These are phyloP conservation scores for Phytophthora agathidicida DNA, from an alignment of 352 stramenopile species.

Conservation along the genomic window DNA sequence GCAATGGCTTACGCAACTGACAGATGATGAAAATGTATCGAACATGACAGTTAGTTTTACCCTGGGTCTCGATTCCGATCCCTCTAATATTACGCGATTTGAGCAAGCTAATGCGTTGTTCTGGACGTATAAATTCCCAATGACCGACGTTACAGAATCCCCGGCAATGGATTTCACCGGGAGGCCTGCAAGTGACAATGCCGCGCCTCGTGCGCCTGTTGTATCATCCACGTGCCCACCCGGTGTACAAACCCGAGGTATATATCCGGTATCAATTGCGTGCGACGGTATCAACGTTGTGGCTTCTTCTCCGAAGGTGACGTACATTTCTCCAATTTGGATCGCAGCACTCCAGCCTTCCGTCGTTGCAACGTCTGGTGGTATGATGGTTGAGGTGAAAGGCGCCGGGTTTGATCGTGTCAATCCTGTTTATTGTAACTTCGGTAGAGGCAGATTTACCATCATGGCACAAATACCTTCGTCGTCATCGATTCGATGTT, in stretches of 20 bases:
- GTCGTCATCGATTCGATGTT: conserved; percentile 20
- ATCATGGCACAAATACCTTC: conserved; percentile 17
- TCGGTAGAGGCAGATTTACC: conserved; percentile 26
- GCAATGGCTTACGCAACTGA: conserved; percentile 3
- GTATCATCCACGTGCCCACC: conserved; percentile 34
- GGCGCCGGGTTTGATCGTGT: conserved; percentile 24
- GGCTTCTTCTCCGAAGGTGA: conserved; percentile 17
- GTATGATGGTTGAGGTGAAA: conserved; percentile 27
- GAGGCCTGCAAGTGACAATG: conserved; percentile 10
- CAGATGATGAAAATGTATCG: background rate
- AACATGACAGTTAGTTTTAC: conserved; percentile 4
- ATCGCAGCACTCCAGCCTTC: conserved; percentile 32
- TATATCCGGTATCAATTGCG: conserved; percentile 38
- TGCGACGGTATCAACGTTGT: conserved; percentile 49
- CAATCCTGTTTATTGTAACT: conserved; percentile 23
- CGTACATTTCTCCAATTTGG: conserved; percentile 15
- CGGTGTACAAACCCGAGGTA: conserved; percentile 12
- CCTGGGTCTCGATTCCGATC: background rate
- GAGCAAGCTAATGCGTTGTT: conserved; percentile 5
- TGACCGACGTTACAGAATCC: conserved; percentile 5
- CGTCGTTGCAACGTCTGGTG: conserved; percentile 23
- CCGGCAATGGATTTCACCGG: conserved; percentile 6
- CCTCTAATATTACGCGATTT: background rate
- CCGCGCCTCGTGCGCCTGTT: conserved; percentile 23
- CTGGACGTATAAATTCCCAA: conserved; percentile 32